A percentile compares a stretch with the other conserved stretches of the same genome.
Evolutionary conservation across 169 alveolate species (phyloP).

Genomic region (Neospora caninum): DNA sequence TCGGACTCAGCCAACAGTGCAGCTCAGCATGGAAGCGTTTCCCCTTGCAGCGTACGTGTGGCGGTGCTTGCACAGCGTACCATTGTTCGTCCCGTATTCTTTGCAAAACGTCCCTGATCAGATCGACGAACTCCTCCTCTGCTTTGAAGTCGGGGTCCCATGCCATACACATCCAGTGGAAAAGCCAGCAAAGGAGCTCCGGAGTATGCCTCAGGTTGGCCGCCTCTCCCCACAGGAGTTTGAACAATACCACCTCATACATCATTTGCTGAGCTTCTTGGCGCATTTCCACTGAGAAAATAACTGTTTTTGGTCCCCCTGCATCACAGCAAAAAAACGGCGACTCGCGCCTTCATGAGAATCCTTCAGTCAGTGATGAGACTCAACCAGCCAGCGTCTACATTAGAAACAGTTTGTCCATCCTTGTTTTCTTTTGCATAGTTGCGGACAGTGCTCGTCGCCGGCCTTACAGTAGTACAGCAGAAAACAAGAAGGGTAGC

Average conservation of each 20-base stretch:
- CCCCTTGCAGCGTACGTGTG: not conserved
- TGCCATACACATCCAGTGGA: slow-evolving; percentile 67
- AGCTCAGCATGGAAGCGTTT: not conserved
- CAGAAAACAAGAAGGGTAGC: too few relatives aligned
- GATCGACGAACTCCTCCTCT: slow-evolving; percentile 63
- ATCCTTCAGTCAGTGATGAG: not conserved
- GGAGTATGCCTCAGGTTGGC: slow-evolving; percentile 67
- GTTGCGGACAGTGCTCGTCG: too few relatives aligned
- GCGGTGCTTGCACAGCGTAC: slow-evolving; percentile 1
- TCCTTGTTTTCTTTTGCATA: too few relatives aligned
- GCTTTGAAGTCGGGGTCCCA: slow-evolving; percentile 64
- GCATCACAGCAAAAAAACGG: not conserved
- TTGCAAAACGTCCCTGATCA: slow-evolving; percentile 64
- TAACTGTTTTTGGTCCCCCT: not conserved
- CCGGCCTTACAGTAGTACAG: too few relatives aligned
- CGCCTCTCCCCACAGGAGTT: slow-evolving; percentile 68
- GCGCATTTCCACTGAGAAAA: slow-evolving; percentile 31
- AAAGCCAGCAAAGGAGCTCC: slow-evolving; percentile 64
- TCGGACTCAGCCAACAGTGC: too few relatives aligned
- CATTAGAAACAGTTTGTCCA: too few relatives aligned
- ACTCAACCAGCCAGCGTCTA: not conserved
- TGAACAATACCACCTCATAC: slow-evolving; percentile 61
- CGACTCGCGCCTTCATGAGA: not conserved
- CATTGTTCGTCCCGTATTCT: slow-evolving; percentile 67
- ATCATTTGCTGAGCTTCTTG: slow-evolving; percentile 64